Evolutionary conservation across 2,329 filamentous ascomycete genomes (phyloP).

Genomic region (Geosmithia morbida): DNA sequence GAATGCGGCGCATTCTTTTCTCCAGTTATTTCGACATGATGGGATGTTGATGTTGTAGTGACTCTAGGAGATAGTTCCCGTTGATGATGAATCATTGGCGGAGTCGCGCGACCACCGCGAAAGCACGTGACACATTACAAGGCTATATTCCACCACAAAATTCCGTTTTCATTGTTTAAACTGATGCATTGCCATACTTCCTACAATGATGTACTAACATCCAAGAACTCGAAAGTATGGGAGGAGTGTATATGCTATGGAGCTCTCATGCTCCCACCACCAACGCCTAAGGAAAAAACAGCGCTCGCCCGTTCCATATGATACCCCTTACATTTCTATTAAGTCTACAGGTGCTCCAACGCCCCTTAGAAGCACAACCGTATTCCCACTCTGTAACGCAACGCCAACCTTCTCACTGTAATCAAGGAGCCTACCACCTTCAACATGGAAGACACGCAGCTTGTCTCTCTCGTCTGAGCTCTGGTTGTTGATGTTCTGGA

Average conservation of each 20-base stretch:
- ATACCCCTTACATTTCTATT: slow-evolving; percentile 33
- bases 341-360: slow-evolving; percentile 67
- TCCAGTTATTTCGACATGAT: background rate
- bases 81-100: slow-evolving; percentile 9
- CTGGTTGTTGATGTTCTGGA: slow-evolving; percentile 74
- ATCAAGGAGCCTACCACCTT: slow-evolving; percentile 73
- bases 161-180: background rate
- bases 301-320: background rate
- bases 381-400: slow-evolving; percentile 67
- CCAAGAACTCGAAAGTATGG: background rate
- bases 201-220: background rate
- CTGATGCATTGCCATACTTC: background rate
- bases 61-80: slow-evolving; percentile 4
- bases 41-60: background rate
- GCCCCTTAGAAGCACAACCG: slow-evolving; percentile 74
- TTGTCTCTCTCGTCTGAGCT: slow-evolving; percentile 63
- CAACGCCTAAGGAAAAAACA: slow-evolving; percentile 1
- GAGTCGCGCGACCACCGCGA: slow-evolving; percentile 10
- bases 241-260: background rate
- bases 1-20: slow-evolving; percentile 4
- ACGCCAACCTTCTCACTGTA: slow-evolving; percentile 76
- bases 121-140: slow-evolving; percentile 10
- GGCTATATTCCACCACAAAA: background rate
- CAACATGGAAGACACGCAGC: slow-evolving; percentile 82
- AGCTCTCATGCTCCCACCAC: background rate